A percentile compares a stretch with the other conserved stretches of the same genome.
These are phyloP conservation scores for Hordeum pubiflorum DNA, from an alignment of 202 grass and related monocot species.

Conservation along the genomic window DNA sequence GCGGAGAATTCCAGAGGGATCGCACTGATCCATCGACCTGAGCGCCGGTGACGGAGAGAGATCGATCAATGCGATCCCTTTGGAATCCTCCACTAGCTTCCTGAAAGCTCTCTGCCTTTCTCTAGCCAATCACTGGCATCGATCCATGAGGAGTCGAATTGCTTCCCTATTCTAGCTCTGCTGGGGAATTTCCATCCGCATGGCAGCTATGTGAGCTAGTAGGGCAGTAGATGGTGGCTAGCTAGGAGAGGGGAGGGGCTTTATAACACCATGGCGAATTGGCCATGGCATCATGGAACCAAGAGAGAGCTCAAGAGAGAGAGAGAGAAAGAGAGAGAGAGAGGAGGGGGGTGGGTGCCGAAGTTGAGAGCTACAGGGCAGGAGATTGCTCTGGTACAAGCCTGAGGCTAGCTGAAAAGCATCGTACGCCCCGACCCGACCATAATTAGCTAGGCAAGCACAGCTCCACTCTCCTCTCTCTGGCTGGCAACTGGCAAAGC, in stretches of 20 bases:
- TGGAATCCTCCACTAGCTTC: slow-evolving; percentile 69
- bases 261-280: background rate
- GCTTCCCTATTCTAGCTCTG: background rate
- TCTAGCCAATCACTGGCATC: background rate
- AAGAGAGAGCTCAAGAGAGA: background rate
- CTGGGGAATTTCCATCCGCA: background rate
- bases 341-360: background rate
- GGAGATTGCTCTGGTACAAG: slow-evolving; percentile 13
- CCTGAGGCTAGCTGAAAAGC: background rate
- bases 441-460: background rate
- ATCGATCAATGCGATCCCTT: slow-evolving; percentile 93
- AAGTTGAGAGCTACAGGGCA: slow-evolving; percentile 32
- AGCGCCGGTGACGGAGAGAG: background rate
- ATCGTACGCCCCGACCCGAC: background rate
- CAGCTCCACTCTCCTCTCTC: background rate
- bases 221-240: background rate
- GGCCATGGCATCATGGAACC: background rate
- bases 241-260: background rate
- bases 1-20: slow-evolving; percentile 87
- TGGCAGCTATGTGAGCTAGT: background rate
- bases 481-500: background rate
- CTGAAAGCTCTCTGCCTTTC: background rate
- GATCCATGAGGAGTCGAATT: background rate
- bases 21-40: slow-evolving; percentile 36
- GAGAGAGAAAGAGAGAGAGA: background rate